phyloP scores from a whole-genome alignment of 2,329 filamentous ascomycete species.

The Colletotrichum sp. region DNA sequence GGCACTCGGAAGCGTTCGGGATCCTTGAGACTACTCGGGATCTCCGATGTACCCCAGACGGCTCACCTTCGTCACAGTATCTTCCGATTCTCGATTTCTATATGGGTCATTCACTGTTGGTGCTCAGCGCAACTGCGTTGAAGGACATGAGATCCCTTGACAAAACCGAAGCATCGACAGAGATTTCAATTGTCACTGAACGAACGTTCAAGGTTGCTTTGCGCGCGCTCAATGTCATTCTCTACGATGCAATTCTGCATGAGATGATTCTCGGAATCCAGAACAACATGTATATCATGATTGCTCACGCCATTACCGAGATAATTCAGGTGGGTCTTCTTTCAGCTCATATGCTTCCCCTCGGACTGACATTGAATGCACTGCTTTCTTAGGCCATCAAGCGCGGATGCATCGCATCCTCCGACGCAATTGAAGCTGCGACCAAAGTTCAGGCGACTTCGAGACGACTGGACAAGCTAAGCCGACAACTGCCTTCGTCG shows the following conservation, averaged over 20 bases:
- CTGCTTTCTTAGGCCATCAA: neutral
- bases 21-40: neutral
- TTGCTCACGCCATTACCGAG: conserved; percentile 28
- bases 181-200: neutral
- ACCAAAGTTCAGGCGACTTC: neutral
- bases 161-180: neutral
- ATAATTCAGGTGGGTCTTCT: conserved; percentile 18
- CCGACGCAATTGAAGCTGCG: neutral
- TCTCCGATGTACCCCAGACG: neutral
- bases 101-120: conserved; percentile 28
- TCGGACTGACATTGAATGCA: neutral
- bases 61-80: neutral
- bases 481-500: neutral
- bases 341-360: neutral
- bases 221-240: neutral
- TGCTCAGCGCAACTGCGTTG: conserved; percentile 27
- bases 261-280: conserved; percentile 27
- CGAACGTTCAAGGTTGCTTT: neutral
- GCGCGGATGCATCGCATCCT: neutral
- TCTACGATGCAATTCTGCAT: conserved; percentile 3
- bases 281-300: conserved; percentile 31
- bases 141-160: conserved; percentile 23
- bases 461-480: neutral
- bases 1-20: conserved; percentile 23
- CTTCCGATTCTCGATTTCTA: conserved; percentile 26